phyloP scores from a whole-genome alignment of 2,329 filamentous ascomycete species.

The Neofusicoccum parvum region DNA sequence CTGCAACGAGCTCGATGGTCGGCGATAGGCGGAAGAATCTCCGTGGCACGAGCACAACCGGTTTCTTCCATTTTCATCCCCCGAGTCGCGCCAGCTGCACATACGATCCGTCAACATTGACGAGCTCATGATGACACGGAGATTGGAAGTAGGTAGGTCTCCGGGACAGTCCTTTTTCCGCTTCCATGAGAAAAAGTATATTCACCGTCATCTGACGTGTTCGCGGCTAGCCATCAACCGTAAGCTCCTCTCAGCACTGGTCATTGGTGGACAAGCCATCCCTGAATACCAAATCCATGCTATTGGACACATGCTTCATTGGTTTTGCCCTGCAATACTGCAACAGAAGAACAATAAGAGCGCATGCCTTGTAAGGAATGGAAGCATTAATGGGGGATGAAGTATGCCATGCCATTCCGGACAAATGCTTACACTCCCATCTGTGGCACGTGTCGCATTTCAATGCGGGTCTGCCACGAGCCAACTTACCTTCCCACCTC shows the following conservation, averaged over 20 bases:
- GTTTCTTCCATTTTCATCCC: not conserved
- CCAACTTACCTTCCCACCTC: not conserved
- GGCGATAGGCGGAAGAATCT: not conserved
- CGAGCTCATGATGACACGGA: not conserved
- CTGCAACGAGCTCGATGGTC: not conserved
- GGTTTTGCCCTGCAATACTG: too few species aligned
- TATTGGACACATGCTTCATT: not conserved
- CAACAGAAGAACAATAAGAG: too few species aligned
- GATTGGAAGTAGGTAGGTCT: not conserved
- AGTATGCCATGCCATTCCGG: too few species aligned
- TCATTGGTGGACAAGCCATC: not conserved
- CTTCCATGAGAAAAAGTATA: not conserved
- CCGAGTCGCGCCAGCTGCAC: not conserved
- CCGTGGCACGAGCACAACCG: slow-evolving; percentile 6
- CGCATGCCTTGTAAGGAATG: too few species aligned
- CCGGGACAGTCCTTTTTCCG: not conserved
- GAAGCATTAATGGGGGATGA: too few species aligned
- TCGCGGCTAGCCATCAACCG: not conserved
- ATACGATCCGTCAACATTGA: not conserved
- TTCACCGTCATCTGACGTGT: not conserved
- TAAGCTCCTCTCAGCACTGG: not conserved
- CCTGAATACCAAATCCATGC: not conserved
- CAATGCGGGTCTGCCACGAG: too few species aligned
- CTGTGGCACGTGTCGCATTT: too few species aligned
- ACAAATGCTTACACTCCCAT: too few species aligned